phyloP scores from a whole-genome alignment of 352 stramenopile species.

The Phytophthora constricta region DNA sequence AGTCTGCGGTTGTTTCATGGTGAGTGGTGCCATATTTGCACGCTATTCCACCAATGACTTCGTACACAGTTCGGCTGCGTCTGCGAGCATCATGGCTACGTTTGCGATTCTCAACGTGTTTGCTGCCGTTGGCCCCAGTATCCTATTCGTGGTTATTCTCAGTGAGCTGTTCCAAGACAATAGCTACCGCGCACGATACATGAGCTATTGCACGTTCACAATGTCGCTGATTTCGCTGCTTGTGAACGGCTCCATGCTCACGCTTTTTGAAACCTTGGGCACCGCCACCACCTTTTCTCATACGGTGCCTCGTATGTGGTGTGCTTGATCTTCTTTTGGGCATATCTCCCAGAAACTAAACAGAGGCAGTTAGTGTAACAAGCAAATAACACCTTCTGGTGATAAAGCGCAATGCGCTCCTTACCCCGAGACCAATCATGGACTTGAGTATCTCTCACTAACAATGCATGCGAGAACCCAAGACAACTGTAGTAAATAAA shows the following conservation, averaged over 20 bases:
- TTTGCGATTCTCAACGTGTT: conserved; percentile 83
- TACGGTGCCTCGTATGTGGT: conserved; percentile 76
- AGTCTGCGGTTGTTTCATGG: conserved; percentile 72
- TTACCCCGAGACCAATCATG: too few species aligned
- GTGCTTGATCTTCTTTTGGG: conserved; percentile 74
- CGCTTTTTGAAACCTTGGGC: conserved; percentile 74
- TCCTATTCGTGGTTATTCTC: conserved; percentile 87
- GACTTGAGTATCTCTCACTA: too few species aligned
- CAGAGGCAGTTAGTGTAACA: conserved; percentile 72
- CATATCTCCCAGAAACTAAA: conserved; percentile 82
- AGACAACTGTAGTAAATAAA: conserved; percentile 44
- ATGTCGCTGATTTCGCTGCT: conserved; percentile 89
- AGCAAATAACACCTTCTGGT: not conserved
- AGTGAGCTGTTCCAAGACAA: conserved; percentile 86
- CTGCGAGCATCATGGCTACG: conserved; percentile 63
- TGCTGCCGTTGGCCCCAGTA: conserved; percentile 73
- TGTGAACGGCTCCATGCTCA: conserved; percentile 83
- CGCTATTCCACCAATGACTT: conserved; percentile 73
- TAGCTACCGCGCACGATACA: conserved; percentile 82
- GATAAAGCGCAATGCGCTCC: not conserved
- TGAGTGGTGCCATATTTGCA: conserved; percentile 73
- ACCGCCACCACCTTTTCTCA: conserved; percentile 67
- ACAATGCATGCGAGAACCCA: not conserved
- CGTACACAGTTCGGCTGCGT: conserved; percentile 45
- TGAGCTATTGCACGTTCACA: conserved; percentile 90